Evolutionary conservation across 2,329 filamentous ascomycete species (phyloP).

Genomic region (Cercospora nicotianae): DNA sequence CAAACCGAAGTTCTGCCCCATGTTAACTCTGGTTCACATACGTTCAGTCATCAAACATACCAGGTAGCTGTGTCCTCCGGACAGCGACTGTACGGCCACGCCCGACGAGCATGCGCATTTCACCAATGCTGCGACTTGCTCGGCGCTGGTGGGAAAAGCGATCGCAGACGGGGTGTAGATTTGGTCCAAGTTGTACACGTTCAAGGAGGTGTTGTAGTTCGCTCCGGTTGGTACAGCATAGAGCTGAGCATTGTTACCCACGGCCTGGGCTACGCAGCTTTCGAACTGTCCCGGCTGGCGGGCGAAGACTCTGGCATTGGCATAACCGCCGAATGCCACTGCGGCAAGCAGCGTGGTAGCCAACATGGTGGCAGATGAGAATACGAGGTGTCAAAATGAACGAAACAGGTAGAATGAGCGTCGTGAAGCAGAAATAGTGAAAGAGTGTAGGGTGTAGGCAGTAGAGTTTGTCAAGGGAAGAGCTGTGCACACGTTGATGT

Average conservation of each 20-base stretch:
- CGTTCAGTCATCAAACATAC: neutral
- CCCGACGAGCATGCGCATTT: conserved; percentile 10
- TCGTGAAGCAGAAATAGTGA: neutral
- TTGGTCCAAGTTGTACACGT: conserved; percentile 21
- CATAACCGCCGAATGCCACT: conserved; percentile 1
- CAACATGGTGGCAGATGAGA: conserved; percentile 9
- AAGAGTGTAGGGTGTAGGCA: neutral
- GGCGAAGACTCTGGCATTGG: conserved; percentile 2
- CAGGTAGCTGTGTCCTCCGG: conserved; percentile 22
- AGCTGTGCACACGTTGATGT: neutral
- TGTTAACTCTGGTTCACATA: neutral
- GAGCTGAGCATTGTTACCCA: conserved; percentile 7
- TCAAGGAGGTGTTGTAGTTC: conserved; percentile 11
- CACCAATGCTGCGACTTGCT: conserved; percentile 16
- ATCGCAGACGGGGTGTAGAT: conserved; percentile 18
- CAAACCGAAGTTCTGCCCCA: conserved; percentile 10
- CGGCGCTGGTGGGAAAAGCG: conserved; percentile 11
- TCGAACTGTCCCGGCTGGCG: conserved; percentile 1
- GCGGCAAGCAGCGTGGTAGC: neutral
- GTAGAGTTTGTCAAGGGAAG: neutral
- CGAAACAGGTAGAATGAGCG: neutral
- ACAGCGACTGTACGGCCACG: conserved; percentile 15
- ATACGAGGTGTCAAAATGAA: neutral
- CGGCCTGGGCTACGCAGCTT: conserved; percentile 16
- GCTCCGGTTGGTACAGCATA: conserved; percentile 14